Evolutionary conservation across 1,284 basidiomycete genomes (phyloP).

Genomic region (Rhodotorula mucilaginosa): DNA sequence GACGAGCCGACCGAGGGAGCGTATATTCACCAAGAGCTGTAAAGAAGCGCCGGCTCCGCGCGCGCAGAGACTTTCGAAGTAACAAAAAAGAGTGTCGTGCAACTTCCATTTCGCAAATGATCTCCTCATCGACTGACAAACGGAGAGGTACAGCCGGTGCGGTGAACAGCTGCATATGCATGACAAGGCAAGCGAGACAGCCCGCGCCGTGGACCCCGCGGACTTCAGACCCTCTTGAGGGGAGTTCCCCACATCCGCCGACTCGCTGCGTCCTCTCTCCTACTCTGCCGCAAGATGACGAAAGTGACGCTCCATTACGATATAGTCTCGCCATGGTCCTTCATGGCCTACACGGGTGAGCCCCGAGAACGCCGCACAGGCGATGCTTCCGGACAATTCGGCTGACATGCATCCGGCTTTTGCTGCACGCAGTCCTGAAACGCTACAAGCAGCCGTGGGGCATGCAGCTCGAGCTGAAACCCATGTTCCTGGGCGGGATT

Average conservation of each 20-base stretch:
- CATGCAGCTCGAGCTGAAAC: conserved; percentile 27
- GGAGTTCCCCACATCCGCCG: background rate
- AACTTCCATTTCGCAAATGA: too few relatives aligned
- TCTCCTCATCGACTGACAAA: too few relatives aligned
- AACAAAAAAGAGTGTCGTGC: too few relatives aligned
- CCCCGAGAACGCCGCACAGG: background rate
- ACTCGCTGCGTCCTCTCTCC: background rate
- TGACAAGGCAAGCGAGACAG: too few relatives aligned
- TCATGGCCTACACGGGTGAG: conserved; percentile 23
- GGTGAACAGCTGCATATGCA: background rate
- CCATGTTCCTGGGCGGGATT: conserved; percentile 31
- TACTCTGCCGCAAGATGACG: conserved; percentile 4
- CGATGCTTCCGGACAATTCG: too few relatives aligned
- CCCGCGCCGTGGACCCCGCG: too few relatives aligned
- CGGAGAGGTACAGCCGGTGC: too few relatives aligned
- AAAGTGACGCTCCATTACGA: conserved; percentile 24
- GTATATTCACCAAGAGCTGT: conserved; percentile 8
- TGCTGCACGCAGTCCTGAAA: conserved; percentile 16
- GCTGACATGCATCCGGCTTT: background rate
- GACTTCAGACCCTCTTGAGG: too few relatives aligned
- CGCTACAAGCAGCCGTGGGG: conserved; percentile 29
- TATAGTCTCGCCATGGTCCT: conserved; percentile 23
- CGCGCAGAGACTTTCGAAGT: too few relatives aligned
- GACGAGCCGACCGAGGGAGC: conserved; percentile 1
- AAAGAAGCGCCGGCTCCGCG: too few relatives aligned